Evolutionary conservation across 768 basidiomycete species (phyloP).

Genomic region (Lactarius evosmus): DNA sequence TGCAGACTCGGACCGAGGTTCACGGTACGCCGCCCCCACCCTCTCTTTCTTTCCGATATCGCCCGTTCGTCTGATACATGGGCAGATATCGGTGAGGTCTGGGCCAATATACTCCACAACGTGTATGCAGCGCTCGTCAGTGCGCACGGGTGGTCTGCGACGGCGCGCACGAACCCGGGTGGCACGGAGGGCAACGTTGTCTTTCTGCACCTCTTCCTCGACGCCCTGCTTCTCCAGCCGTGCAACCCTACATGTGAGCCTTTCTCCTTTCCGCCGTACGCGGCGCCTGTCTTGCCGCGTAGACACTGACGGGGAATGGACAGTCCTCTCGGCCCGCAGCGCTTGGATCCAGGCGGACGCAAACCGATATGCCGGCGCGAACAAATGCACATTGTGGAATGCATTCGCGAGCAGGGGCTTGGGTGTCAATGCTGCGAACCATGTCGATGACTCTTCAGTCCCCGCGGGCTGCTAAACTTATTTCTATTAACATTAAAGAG

Average conservation of each 20-base stretch:
- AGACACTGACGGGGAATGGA: not conserved
- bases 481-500: slow-evolving; percentile 9
- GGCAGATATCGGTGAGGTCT: slow-evolving; percentile 55
- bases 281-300: not conserved
- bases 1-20: slow-evolving; percentile 42
- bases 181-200: slow-evolving; percentile 47
- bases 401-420: slow-evolving; percentile 51
- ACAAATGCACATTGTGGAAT: slow-evolving; percentile 45
- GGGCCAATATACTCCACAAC: slow-evolving; percentile 46
- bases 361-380: slow-evolving; percentile 45
- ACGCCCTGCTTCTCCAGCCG: slow-evolving; percentile 46
- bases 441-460: slow-evolving; percentile 34
- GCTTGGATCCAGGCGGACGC: slow-evolving; percentile 52
- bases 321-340: slow-evolving; percentile 46
- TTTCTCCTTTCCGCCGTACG: not conserved
- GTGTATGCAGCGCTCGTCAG: slow-evolving; percentile 36
- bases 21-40: slow-evolving; percentile 45
- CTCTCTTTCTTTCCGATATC: not conserved
- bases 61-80: not conserved
- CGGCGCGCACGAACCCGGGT: slow-evolving; percentile 42
- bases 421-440: slow-evolving; percentile 40
- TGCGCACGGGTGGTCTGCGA: slow-evolving; percentile 33
- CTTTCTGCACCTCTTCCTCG: slow-evolving; percentile 51
- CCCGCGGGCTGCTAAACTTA: slow-evolving; percentile 34
- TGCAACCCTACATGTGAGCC: slow-evolving; percentile 49